Conservation (phyloP, 2,329 filamentous ascomycete species). For the Acephala macrosclerotiorum region DNA sequence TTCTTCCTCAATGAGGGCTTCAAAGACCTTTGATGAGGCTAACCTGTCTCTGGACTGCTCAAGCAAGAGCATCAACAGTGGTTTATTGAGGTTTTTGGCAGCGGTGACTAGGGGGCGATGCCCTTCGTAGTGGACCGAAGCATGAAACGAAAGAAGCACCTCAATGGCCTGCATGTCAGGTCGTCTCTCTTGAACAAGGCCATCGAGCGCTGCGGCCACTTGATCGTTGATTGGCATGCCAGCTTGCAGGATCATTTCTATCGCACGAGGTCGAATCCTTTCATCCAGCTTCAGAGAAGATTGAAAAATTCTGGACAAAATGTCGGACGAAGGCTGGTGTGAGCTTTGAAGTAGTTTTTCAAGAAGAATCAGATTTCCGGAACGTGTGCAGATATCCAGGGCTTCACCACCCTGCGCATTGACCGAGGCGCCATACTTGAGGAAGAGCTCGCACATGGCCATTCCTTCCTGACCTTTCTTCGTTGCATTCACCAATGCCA, state of each 20-base stretch:
- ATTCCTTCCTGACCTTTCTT: slow-evolving; percentile 23
- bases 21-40: slow-evolving; percentile 27
- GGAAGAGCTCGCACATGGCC: slow-evolving; percentile 54
- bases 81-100: slow-evolving; percentile 17
- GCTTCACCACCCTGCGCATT: slow-evolving; percentile 59
- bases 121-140: slow-evolving; percentile 42
- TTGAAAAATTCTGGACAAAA: slow-evolving; percentile 22
- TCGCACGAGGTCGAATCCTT: slow-evolving; percentile 14
- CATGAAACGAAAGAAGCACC: slow-evolving; percentile 53
- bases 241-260: slow-evolving; percentile 19
- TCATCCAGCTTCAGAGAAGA: slow-evolving; percentile 21
- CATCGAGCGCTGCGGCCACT: slow-evolving; percentile 25
- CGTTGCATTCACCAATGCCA: slow-evolving; percentile 22
- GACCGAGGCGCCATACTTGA: slow-evolving; percentile 60
- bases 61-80: slow-evolving; percentile 24
- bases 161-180: slow-evolving; percentile 52
- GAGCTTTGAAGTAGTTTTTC: slow-evolving; percentile 16
- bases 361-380: slow-evolving; percentile 24
- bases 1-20: slow-evolving; percentile 18
- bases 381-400: slow-evolving; percentile 48
- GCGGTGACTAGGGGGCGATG: slow-evolving; percentile 26
- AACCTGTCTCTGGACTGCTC: slow-evolving; percentile 22
- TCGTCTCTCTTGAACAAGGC: slow-evolving; percentile 51
- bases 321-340: slow-evolving; percentile 6
- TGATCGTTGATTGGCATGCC: slow-evolving; percentile 47